A percentile compares a stretch with the other conserved stretches of the same genome.
Conservation (phyloP, 164 flowering plant genomes). For the Vitis rupestris region DNA sequence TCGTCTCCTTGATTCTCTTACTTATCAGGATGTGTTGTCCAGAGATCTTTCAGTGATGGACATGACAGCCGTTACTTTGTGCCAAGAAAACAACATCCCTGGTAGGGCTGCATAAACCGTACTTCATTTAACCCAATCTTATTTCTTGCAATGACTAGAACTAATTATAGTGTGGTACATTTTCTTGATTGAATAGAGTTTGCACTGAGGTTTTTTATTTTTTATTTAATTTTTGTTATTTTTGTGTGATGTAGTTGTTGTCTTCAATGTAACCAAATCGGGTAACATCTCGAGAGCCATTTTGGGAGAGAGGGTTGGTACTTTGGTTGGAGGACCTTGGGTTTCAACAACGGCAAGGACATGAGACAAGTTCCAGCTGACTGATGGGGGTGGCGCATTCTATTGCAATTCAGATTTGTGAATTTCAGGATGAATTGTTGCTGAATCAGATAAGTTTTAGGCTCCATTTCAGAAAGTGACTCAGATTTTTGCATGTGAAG, state of each 20-base stretch:
- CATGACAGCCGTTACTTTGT: constrained; percentile 93
- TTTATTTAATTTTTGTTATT: no score
- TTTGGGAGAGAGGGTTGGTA: constrained; percentile 88
- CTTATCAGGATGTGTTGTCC: constrained; percentile 83
- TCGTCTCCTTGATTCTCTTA: constrained; percentile 64
- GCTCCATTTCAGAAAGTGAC: no score
- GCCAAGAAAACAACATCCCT: constrained; percentile 96
- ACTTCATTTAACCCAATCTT: no score
- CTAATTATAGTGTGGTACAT: neutral
- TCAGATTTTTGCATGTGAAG: no score
- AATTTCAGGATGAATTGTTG: neutral
- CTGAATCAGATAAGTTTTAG: neutral
- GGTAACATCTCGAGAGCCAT: constrained; percentile 91
- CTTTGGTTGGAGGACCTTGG: constrained; percentile 72
- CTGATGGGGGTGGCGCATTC: no score
- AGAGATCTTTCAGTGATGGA: constrained; percentile 98
- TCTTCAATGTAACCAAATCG: constrained; percentile 75
- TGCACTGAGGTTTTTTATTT: neutral
- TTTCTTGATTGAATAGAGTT: neutral
- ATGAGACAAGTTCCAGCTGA: constrained; percentile 9
- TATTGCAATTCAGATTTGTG: neutral
- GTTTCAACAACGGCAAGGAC: constrained; percentile 31
- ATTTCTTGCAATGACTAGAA: no score
- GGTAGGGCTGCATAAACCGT: constrained; percentile 38
- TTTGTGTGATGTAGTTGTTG: constrained; percentile 70